Evolutionary conservation across 345 rosid species (phyloP).

Genomic region (Mangifera indica): DNA sequence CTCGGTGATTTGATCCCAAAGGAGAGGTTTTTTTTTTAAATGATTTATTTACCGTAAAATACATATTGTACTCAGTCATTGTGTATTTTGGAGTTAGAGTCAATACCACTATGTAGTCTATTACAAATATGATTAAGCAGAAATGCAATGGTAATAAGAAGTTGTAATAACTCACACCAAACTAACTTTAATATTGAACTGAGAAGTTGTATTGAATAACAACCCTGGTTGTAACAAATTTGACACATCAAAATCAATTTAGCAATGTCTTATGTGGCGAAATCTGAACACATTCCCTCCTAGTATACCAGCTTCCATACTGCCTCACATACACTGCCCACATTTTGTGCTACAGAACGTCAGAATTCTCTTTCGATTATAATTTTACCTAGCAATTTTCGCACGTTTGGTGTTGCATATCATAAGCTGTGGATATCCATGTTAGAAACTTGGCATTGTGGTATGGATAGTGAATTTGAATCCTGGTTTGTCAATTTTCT

Average conservation of each 20-base stretch:
- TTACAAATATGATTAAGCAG: no score
- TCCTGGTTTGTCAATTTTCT: not conserved
- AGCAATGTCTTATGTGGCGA: no score
- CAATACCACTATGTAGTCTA: no score
- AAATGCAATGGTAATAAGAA: no score
- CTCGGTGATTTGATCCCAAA: constrained; percentile 65
- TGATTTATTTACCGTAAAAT: not conserved
- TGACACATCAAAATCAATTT: no score
- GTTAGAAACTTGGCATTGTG: not conserved
- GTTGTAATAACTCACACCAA: no score
- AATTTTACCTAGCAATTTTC: not conserved
- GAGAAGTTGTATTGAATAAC: no score
- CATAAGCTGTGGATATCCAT: not conserved
- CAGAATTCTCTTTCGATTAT: not conserved
- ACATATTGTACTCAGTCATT: not conserved
- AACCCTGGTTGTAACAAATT: no score
- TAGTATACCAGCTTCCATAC: no score
- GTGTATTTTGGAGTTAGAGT: not conserved
- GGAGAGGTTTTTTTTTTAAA: constrained; percentile 67
- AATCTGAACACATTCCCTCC: no score
- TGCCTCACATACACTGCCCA: no score
- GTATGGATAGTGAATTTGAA: not conserved
- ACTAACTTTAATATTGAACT: no score
- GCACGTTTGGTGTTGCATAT: not conserved
- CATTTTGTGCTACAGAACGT: not conserved